These are phyloP conservation scores for Ogataea henricii DNA, from an alignment of 805 yeast species.

Conservation along the genomic window DNA sequence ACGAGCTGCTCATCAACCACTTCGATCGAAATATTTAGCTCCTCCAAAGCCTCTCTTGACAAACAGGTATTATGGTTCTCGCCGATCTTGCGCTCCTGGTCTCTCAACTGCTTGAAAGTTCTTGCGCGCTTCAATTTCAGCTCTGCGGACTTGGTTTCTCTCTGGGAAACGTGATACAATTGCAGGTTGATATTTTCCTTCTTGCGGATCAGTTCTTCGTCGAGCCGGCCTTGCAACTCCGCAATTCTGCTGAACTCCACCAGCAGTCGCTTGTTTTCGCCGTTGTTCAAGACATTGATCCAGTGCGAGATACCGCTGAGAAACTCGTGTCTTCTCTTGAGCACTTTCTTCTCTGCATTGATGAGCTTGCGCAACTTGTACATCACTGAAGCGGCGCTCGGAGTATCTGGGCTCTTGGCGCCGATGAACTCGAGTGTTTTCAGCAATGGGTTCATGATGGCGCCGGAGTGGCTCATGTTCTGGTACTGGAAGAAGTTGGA, in stretches of 20 bases:
- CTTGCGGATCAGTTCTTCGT: conserved; percentile 42
- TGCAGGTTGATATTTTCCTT: conserved; percentile 46
- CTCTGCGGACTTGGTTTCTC: conserved; percentile 50
- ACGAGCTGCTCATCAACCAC: conserved; percentile 54
- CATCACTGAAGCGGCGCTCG: conserved; percentile 35
- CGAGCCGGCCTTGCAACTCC: conserved; percentile 38
- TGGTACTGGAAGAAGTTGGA: conserved; percentile 26
- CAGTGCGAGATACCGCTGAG: conserved; percentile 44
- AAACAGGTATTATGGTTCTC: conserved; percentile 46
- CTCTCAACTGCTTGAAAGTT: conserved; percentile 41
- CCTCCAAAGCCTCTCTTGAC: conserved; percentile 54
- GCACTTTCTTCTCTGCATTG: conserved; percentile 41
- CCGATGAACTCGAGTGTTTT: conserved; percentile 30
- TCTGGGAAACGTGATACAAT: conserved; percentile 46
- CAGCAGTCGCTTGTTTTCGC: conserved; percentile 41
- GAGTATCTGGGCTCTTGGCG: conserved; percentile 28
- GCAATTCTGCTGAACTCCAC: conserved; percentile 43
- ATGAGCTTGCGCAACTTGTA: conserved; percentile 39
- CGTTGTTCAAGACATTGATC: conserved; percentile 42
- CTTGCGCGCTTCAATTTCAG: conserved; percentile 40
- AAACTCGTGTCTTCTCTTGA: conserved; percentile 40
- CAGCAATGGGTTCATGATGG: conserved; percentile 24
- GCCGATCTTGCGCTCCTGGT: conserved; percentile 48
- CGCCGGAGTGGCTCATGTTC: conserved; percentile 19
- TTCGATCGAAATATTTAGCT: conserved; percentile 49